Evolutionary conservation across 805 yeast genomes (phyloP), one percentile per base, ranked within the genome.

Genomic region (Candida khao-thaluensis): DNA sequence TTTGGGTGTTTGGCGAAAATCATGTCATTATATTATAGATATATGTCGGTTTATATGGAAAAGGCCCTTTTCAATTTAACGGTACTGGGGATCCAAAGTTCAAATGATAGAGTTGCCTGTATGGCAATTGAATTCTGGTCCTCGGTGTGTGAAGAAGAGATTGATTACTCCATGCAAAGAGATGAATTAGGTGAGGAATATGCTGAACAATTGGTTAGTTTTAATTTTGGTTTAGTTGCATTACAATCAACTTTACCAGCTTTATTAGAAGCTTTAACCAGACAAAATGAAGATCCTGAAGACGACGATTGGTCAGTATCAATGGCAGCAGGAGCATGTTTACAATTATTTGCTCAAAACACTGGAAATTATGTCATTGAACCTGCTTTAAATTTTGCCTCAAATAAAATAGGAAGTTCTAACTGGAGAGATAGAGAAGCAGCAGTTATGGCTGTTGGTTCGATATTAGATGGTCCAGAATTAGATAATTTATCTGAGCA

Each of bases 121-220:
- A 90, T 91, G 97, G 97, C 99, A 21, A 93, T 93, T 42, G 99
- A 93, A 67, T 91, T 93, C 61, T 93, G 99, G 99, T 81, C 91
- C 43, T 88, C 99, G n/a, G 93, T 93, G n/a, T 90, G 98, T 69
- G 99, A 93, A 68, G 96, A 85, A 57, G 99, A 93, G 64, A 73
- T 85, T 47, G 96, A 87, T 47, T 80, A 86, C 43, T 78, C 84
- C 12, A 62, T 77, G 43, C 86, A 81, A 56, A 70, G 77, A 48
- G 81, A 80, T 34, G 89, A 83, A 50, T 38, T 43, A n/a, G 49
- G 48, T 32, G 41, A 31, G n/a, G 52, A 44, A 12, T 52, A 49
- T 28, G 55, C 54, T 28, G 53, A 59, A 28, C 77, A 72, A 12
- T 64, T 78, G 32, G 67, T 71, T 30, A 73, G 80, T 44, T 90